phyloP scores from a whole-genome alignment of 1,284 basidiomycete genomes.

The Bjerkandera adusta region DNA sequence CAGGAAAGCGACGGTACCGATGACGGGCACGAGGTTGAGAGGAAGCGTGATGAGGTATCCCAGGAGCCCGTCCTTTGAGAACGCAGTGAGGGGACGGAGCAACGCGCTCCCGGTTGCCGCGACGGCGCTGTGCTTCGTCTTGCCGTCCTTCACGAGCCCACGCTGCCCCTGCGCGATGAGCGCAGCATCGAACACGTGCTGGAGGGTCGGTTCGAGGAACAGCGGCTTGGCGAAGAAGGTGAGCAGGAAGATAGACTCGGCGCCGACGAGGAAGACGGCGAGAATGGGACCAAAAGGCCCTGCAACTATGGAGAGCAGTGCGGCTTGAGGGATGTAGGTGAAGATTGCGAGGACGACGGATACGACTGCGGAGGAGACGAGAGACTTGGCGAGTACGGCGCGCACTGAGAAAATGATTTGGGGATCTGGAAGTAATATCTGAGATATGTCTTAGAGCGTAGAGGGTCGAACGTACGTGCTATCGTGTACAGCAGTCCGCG shows the following conservation, averaged over 20 bases:
- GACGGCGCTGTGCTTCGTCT: constrained; percentile 22
- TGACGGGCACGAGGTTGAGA: constrained; percentile 63
- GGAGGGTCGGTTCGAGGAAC: constrained; percentile 43
- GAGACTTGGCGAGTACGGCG: constrained; percentile 38
- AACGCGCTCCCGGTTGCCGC: constrained; percentile 33
- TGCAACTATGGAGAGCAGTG: constrained; percentile 58
- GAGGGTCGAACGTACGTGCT: constrained; percentile 19
- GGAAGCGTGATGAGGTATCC: constrained; percentile 55
- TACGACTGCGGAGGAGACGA: constrained; percentile 39
- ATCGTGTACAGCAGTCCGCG: constrained; percentile 27
- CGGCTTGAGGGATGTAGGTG: constrained; percentile 69
- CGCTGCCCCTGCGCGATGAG: constrained; percentile 34
- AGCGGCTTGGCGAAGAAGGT: constrained; percentile 45
- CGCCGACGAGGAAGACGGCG: constrained; percentile 34
- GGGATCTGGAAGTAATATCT: constrained; percentile 23
- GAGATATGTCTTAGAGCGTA: background rate
- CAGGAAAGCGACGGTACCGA: constrained; percentile 66
- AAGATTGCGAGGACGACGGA: constrained; percentile 54
- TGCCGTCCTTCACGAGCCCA: constrained; percentile 34
- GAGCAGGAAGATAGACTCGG: constrained; percentile 38
- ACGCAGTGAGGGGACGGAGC: constrained; percentile 34
- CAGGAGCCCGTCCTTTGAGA: constrained; percentile 25
- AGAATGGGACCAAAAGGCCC: constrained; percentile 51
- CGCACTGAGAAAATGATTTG: constrained; percentile 34
- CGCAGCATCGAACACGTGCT: constrained; percentile 46